Evolutionary conservation across 1,284 basidiomycete genomes (phyloP).

Genomic region (Cerioporus squamosus): DNA sequence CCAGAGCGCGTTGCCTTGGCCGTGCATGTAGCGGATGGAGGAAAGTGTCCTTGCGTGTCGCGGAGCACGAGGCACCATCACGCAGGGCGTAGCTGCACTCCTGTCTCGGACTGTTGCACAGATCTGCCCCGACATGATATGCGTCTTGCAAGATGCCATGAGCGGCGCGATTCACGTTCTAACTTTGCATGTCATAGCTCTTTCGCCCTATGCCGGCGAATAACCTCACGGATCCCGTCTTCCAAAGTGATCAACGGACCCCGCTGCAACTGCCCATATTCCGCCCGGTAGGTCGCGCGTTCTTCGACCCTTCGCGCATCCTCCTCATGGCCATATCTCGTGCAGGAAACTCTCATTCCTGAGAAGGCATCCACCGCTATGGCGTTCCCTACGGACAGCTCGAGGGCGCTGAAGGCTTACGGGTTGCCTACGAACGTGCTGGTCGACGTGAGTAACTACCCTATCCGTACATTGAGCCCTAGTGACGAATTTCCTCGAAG

Average conservation of each 20-base stretch:
- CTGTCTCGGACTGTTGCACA: no score
- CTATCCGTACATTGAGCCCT: neutral
- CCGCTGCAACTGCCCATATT: constrained; percentile 43
- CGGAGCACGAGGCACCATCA: no score
- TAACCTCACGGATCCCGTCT: constrained; percentile 40
- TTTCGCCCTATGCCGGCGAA: constrained; percentile 42
- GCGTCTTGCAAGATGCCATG: neutral
- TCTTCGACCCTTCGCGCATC: neutral
- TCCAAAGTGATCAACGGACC: constrained; percentile 35
- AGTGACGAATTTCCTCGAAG: constrained; percentile 39
- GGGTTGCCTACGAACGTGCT: constrained; percentile 69
- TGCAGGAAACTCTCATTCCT: constrained; percentile 42
- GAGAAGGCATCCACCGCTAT: constrained; percentile 46
- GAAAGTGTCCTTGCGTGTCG: no score
- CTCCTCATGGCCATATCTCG: neutral
- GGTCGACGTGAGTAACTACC: constrained; percentile 55
- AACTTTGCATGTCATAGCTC: neutral
- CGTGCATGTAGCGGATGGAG: no score
- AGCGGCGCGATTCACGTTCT: neutral
- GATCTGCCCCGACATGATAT: no score
- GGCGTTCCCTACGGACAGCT: constrained; percentile 46
- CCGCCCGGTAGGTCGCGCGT: constrained; percentile 41
- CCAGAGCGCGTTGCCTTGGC: no score
- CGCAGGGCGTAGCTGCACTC: no score
- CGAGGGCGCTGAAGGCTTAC: constrained; percentile 59